Conservation (phyloP, 2,329 filamentous ascomycete species). For the Zopfia rhizophila region DNA sequence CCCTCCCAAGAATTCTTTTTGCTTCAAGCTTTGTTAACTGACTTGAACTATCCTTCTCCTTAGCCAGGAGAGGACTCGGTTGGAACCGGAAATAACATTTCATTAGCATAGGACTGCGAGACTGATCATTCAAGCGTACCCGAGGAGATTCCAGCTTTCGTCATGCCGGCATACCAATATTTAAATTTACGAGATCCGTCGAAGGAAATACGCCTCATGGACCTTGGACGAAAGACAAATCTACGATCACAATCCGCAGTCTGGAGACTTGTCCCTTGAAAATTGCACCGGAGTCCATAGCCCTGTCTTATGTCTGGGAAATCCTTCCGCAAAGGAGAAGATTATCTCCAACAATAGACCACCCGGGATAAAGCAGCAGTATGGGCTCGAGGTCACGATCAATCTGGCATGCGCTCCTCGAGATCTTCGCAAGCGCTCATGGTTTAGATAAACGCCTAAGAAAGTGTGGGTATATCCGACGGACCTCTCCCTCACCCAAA, state of each 20-base stretch:
- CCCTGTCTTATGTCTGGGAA: conserved; percentile 8
- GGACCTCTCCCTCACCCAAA: neutral
- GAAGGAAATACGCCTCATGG: conserved; percentile 1
- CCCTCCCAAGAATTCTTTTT: too few relatives aligned
- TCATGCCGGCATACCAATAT: conserved; percentile 5
- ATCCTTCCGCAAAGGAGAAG: neutral
- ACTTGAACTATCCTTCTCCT: too few relatives aligned
- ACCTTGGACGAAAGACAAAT: neutral
- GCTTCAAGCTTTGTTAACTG: too few relatives aligned
- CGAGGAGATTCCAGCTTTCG: too few relatives aligned
- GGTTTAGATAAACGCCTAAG: neutral
- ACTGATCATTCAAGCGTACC: too few relatives aligned
- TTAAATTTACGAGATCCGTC: conserved; percentile 1
- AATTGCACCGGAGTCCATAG: conserved; percentile 2
- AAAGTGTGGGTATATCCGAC: conserved; percentile 5
- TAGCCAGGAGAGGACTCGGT: too few relatives aligned
- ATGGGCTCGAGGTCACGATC: neutral
- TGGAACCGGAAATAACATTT: too few relatives aligned
- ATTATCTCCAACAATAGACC: neutral
- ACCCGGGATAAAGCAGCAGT: neutral
- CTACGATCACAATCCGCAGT: neutral
- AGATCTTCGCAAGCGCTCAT: neutral
- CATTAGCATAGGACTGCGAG: too few relatives aligned
- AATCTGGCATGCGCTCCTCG: conserved; percentile 6
- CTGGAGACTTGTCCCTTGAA: neutral